A percentile compares a stretch with the other conserved stretches of the same genome.
Evolutionary conservation across 257 asterid genomes (phyloP).

Genomic region (Ehretia macrophylla): DNA sequence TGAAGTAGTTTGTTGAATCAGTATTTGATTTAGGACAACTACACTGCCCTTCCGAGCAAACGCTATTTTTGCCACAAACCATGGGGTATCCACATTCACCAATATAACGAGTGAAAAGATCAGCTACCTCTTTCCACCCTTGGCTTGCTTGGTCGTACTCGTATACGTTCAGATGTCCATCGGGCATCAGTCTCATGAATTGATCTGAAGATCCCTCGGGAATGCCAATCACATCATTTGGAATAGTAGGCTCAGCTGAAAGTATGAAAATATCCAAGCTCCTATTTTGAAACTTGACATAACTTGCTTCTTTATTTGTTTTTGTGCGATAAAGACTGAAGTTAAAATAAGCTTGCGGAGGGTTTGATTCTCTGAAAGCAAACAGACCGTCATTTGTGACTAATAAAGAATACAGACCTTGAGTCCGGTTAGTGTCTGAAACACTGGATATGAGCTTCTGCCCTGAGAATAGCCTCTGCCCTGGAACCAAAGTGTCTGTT

Average conservation of each 20-base stretch:
- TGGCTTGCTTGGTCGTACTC: background rate
- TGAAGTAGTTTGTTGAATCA: constrained; percentile 17
- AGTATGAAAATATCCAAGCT: background rate
- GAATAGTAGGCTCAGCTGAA: background rate
- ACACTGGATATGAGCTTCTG: constrained; percentile 19
- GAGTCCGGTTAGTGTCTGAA: constrained; percentile 11
- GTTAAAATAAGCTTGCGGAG: constrained; percentile 14
- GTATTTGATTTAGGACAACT: constrained; percentile 31
- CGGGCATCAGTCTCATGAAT: constrained; percentile 14
- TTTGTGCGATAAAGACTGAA: background rate
- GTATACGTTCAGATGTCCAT: constrained; percentile 25
- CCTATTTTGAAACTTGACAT: constrained; percentile 8
- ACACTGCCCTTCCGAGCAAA: constrained; percentile 39
- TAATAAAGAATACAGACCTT: constrained; percentile 12
- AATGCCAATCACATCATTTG: background rate
- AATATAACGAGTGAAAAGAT: constrained; percentile 16
- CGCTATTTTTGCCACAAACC: constrained; percentile 38
- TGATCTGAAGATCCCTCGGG: constrained; percentile 5
- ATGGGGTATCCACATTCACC: constrained; percentile 35
- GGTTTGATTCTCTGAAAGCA: constrained; percentile 15
- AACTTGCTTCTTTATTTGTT: background rate
- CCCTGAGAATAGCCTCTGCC: constrained; percentile 26
- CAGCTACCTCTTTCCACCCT: constrained; percentile 25
- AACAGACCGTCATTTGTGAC: constrained; percentile 3
- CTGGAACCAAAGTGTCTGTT: constrained; percentile 38